Base-by-base conservation (phyloP, 805 yeast species). In the Nakazawaea wyomingensis region DNA sequence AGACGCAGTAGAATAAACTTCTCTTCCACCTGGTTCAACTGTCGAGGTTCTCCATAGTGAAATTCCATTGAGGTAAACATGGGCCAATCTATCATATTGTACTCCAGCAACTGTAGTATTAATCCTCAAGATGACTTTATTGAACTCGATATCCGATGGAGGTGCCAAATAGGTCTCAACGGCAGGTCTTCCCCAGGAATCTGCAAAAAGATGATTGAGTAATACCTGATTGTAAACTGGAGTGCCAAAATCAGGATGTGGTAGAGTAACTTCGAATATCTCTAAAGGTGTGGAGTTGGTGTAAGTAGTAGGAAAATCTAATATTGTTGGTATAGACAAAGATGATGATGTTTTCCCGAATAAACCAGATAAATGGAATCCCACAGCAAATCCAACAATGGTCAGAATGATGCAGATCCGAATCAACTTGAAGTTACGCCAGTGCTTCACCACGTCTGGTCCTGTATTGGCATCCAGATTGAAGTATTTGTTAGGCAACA, bases 31-130 rank as follows among this genome's bases (percentile, higher is more conserved):
- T 1, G 96, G 96, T 60, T 87, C 96, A 13, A 85, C 79, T 2
- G 96, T 88, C 2, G 91, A 82, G 1, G 87, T 80, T 60, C 96
- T 74, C 95, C 96, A 87, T 31, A 87, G 64, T 49, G 85, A 85
- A 13, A 72, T 66, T 26, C 80, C 85, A 45, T 71, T 69, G 26
- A 84, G 59, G 51, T 72, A 81, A 36, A 85, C 65, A 56, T 82
- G 82, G 14, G 80, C 80, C 50, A 82, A 61, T 46, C 88, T 62
- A 54, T 82, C 87, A 50, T 76, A 80, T 55, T 82, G 88, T 11
- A 76, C 71, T 6, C 85, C 85, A 31, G 60, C 64, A 5, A 75
- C 78, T 11, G 71, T 56, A 8, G 80, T 76, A 41, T 74, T 67
- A 39, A 82, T 59, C 4, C 74, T 69, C 37, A 80, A 57, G 0